Base-by-base conservation (phyloP, 345 rosid genomes). In the Melastoma malabathricum region DNA sequence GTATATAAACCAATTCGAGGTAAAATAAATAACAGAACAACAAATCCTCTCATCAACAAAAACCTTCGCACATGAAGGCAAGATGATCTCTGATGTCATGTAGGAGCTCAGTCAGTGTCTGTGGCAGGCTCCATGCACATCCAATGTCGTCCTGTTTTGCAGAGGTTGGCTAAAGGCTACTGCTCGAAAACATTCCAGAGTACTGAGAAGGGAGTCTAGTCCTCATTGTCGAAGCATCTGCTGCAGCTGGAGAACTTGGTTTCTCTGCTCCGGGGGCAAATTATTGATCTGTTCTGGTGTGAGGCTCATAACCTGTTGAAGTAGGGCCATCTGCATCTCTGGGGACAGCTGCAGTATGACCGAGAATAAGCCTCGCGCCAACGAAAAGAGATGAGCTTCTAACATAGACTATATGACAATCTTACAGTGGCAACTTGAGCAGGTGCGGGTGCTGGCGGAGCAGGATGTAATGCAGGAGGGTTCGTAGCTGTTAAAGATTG, bases 261-360 rank as follows among this genome's bases (percentile, higher is more conserved):
- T 79, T 63, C 98, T 79, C 59, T 84, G 97, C 45, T 87, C 98
- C 10, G 80, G 80, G 48, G 98, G 95, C 59, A 92, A 68, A 45
- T 75, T 75, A 76, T 76, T 82, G 44, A 92, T 87, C 75, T 87
- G 93, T 38, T 92, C 98, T 10, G 76, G 97, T 19, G 98, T 84
- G 43, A 92, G 81, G 76, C 97, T 92, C 95, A 87, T 92, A 60
- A 92, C 97, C 75, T 87, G 93, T 53, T 87, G 95, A 62, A 87
- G 93, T 52, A 92, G 74, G n/a, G 90, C 88, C 77, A 84, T 79
- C 84, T 87, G 96, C 97, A 79, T 92, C 60, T 87, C 97, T 20
- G 97, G 77, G 20, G 86, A 77, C 78, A 92, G 68, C 98, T 92
- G 63, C 64, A 75, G 27, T 2, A 22, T 22, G 25, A 22, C 25